A percentile compares a stretch with the other conserved stretches of the same genome.
These are phyloP conservation scores for Thuja plicata DNA, from an alignment of 83 land plant species.

Conservation along the genomic window DNA sequence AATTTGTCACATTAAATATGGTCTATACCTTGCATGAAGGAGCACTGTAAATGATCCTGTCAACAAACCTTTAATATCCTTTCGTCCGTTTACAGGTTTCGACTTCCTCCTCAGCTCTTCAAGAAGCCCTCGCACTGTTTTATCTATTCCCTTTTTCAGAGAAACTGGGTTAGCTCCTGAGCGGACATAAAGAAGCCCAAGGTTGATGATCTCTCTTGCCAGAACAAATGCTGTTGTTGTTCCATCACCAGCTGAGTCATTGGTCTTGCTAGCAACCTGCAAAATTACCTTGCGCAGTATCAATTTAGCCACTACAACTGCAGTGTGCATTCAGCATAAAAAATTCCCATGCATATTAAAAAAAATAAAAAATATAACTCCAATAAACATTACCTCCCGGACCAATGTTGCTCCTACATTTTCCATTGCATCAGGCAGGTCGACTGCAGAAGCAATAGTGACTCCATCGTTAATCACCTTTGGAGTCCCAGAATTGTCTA, in stretches of 20 bases:
- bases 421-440: constrained; percentile 77
- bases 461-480: constrained; percentile 96
- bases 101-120: constrained; percentile 64
- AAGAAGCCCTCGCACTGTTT: constrained; percentile 73
- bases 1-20: constrained; percentile 2
- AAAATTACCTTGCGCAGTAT: background rate
- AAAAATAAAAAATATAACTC: background rate
- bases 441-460: constrained; percentile 88
- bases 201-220: constrained; percentile 78
- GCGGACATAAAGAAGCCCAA: constrained; percentile 71
- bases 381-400: constrained; percentile 63
- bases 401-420: constrained; percentile 86
- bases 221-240: constrained; percentile 93
- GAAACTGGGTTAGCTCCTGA: constrained; percentile 89
- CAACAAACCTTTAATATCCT: constrained; percentile 80
- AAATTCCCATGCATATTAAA: background rate
- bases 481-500: constrained; percentile 67
- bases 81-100: constrained; percentile 67
- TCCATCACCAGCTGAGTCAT: constrained; percentile 97
- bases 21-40: background rate
- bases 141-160: constrained; percentile 89
- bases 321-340: background rate
- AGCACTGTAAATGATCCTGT: background rate
- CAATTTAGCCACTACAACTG: background rate
- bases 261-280: constrained; percentile 91